Evolutionary conservation across 164 flowering plant species (phyloP).

Genomic region (Annona squamosa): DNA sequence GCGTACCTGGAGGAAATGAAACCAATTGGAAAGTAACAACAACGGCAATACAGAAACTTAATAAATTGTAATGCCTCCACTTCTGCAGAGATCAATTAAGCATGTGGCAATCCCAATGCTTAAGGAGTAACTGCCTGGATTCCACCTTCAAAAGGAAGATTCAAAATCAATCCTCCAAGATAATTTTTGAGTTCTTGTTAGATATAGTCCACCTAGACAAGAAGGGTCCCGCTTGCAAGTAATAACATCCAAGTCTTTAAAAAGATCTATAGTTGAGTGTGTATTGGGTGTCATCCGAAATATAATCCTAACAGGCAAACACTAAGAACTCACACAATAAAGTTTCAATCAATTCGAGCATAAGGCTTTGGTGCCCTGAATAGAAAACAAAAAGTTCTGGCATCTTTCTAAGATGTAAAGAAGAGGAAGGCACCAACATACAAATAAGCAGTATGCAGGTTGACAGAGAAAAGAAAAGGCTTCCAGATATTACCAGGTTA

Average conservation of each 20-base stretch:
- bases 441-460: background rate
- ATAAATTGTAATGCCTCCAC: background rate
- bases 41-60: too few species aligned
- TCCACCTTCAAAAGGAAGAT: background rate
- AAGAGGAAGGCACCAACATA: background rate
- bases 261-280: background rate
- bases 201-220: too few species aligned
- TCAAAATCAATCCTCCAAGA: too few species aligned
- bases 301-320: background rate
- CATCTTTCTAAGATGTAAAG: background rate
- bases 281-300: background rate
- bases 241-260: background rate
- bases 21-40: background rate
- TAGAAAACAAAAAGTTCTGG: background rate
- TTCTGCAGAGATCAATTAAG: background rate
- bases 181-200: too few species aligned
- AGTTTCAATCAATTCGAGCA: background rate
- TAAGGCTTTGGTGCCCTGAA: background rate
- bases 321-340: background rate
- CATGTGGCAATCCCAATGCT: background rate
- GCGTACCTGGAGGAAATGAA: constrained; percentile 31
- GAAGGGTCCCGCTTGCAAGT: too few species aligned
- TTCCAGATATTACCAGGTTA: background rate
- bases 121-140: background rate
- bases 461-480: background rate